These are phyloP conservation scores for Daldinia sp. DNA, from an alignment of 2,329 filamentous ascomycete species.

Conservation along the genomic window DNA sequence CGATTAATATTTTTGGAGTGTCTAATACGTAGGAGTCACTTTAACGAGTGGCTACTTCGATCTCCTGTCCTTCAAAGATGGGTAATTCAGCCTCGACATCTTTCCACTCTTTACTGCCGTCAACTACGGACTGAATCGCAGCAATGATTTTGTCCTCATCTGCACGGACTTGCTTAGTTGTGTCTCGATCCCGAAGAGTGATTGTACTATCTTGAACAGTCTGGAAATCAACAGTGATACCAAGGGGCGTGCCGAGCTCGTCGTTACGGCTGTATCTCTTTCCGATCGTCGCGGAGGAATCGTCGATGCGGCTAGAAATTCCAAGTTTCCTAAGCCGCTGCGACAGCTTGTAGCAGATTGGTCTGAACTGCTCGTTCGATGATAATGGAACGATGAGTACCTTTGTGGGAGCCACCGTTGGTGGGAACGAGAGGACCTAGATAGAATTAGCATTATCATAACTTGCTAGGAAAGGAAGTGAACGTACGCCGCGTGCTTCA, in stretches of 20 bases:
- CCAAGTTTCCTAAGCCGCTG: conserved; percentile 80
- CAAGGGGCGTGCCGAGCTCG: conserved; percentile 93
- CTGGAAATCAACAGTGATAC: conserved; percentile 96
- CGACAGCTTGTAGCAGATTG: conserved; percentile 79
- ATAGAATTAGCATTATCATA: conserved; percentile 25
- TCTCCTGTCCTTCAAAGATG: conserved; percentile 83
- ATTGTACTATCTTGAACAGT: conserved; percentile 87
- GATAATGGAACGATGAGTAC: conserved; percentile 93
- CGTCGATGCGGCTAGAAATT: conserved; percentile 87
- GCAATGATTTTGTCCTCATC: conserved; percentile 82
- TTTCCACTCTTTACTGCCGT: conserved; percentile 68
- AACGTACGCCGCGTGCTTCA: conserved; percentile 86
- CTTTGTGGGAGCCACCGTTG: conserved; percentile 89
- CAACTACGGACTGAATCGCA: conserved; percentile 68
- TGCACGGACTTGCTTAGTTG: conserved; percentile 89
- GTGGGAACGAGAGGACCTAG: conserved; percentile 78
- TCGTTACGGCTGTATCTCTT: conserved; percentile 96
- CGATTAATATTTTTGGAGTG: conserved; percentile 16
- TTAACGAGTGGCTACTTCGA: conserved; percentile 54
- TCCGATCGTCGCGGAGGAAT: conserved; percentile 91
- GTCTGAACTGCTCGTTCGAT: conserved; percentile 81
- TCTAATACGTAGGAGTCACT: conserved; percentile 3
- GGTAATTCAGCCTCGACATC: conserved; percentile 84
- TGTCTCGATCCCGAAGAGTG: conserved; percentile 91
- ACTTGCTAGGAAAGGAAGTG: conserved; percentile 15